Conservation (phyloP, 1,139 yeast species). For the Blastobotrys arbuscula region DNA sequence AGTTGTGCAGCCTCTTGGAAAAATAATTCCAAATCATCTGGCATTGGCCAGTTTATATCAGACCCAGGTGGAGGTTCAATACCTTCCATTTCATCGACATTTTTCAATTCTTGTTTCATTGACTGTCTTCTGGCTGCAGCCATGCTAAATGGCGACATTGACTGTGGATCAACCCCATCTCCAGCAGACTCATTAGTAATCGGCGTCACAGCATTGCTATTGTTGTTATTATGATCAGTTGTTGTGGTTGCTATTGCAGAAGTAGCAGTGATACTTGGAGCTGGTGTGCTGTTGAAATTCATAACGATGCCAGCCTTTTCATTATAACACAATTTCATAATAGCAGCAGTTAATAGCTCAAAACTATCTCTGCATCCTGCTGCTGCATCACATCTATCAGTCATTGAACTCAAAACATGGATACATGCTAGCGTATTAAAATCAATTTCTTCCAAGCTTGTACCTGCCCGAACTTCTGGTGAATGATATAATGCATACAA, state of each 20-base stretch:
- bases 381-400: constrained; percentile 77
- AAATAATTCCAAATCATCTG: constrained; percentile 26
- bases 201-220: not conserved
- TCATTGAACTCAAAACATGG: constrained; percentile 53
- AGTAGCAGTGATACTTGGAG: not conserved
- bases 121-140: constrained; percentile 9
- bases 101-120: constrained; percentile 7
- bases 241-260: not conserved
- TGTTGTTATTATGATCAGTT: constrained; percentile 8
- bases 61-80: constrained; percentile 8
- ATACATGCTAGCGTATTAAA: constrained; percentile 52
- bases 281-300: constrained; percentile 6
- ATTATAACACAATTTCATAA: constrained; percentile 54
- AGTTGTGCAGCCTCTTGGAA: constrained; percentile 28
- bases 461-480: constrained; percentile 44
- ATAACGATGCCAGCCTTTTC: constrained; percentile 22
- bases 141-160: constrained; percentile 5
- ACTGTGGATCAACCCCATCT: not conserved
- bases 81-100: constrained; percentile 7
- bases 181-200: constrained; percentile 1
- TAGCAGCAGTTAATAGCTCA: constrained; percentile 66
- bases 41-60: constrained; percentile 19
- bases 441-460: constrained; percentile 50
- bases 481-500: constrained; percentile 71
- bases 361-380: constrained; percentile 63